These are phyloP conservation scores for Golubevia sp. DNA, from an alignment of 1,284 basidiomycete genomes.

Conservation along the genomic window DNA sequence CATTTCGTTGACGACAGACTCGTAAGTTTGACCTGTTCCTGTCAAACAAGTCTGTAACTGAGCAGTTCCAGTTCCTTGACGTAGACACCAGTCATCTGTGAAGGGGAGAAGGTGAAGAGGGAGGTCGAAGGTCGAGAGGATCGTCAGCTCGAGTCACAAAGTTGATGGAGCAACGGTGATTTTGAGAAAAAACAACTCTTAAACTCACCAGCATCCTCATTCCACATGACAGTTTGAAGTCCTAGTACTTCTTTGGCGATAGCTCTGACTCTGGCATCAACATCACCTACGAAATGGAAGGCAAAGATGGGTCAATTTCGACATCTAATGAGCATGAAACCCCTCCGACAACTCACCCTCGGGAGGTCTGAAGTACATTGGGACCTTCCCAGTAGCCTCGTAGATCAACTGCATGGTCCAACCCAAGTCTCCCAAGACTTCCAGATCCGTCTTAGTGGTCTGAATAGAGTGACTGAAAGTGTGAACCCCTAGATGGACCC, in stretches of 20 bases:
- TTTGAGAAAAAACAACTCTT: no score
- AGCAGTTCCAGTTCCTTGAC: conserved; percentile 37
- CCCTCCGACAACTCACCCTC: conserved; percentile 25
- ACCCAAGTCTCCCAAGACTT: conserved; percentile 46
- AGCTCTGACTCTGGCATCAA: conserved; percentile 47
- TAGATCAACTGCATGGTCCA: conserved; percentile 58
- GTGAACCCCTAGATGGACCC: conserved; percentile 42
- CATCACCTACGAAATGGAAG: conserved; percentile 13
- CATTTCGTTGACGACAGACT: conserved; percentile 25
- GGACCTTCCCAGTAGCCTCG: conserved; percentile 41
- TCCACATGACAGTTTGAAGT: conserved; percentile 47
- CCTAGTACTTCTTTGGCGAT: conserved; percentile 48
- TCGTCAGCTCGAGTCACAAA: no score
- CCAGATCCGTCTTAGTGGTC: conserved; percentile 40
- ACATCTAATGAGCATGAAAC: no score
- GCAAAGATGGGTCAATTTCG: no score
- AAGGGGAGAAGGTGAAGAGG: no score
- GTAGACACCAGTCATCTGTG: conserved; percentile 51
- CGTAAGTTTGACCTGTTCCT: conserved; percentile 22
- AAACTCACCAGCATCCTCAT: conserved; percentile 30
- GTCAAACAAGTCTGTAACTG: conserved; percentile 31
- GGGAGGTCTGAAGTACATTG: conserved; percentile 45
- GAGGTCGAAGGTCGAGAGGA: no score
- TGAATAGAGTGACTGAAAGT: conserved; percentile 49
- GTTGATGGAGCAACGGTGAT: no score